Conservation (phyloP, 2,329 filamentous ascomycete genomes). For the Apiospora malaysiana region DNA sequence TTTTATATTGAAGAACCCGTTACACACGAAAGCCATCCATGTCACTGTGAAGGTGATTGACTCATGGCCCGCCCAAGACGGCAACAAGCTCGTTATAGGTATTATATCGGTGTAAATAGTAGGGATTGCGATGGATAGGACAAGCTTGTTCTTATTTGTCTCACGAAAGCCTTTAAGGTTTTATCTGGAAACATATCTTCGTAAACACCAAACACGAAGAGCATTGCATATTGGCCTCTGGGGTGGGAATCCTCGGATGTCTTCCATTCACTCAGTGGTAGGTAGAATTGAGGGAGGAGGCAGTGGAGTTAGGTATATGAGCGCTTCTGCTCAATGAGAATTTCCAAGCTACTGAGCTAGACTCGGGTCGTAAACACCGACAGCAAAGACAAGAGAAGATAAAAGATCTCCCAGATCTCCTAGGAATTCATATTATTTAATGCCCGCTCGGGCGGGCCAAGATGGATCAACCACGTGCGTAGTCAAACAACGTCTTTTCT, state of each 20-base stretch:
- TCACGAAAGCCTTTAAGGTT: not conserved
- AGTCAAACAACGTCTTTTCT: not conserved
- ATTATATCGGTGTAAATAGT: not conserved
- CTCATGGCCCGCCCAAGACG: not conserved
- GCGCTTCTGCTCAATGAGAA: not conserved
- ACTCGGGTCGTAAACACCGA: not conserved
- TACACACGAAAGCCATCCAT: not conserved
- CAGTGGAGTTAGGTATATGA: not conserved
- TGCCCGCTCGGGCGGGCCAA: slow-evolving; percentile 3
- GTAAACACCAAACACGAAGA: not conserved
- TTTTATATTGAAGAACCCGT: not conserved
- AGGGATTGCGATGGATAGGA: not conserved
- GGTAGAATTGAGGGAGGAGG: not conserved
- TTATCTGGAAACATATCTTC: not conserved
- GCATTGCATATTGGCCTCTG: not conserved
- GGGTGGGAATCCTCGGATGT: not conserved
- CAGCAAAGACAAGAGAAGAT: not conserved
- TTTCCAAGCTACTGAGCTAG: no score
- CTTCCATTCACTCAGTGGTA: not conserved
- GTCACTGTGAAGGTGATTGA: not conserved
- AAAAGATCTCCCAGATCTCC: not conserved
- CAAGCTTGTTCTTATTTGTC: not conserved
- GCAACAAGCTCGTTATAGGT: not conserved
- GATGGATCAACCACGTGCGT: slow-evolving; percentile 1
- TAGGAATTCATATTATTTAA: not conserved